These are phyloP conservation scores for Cercospora sesami DNA, from an alignment of 2,329 filamentous ascomycete genomes.

Conservation along the genomic window DNA sequence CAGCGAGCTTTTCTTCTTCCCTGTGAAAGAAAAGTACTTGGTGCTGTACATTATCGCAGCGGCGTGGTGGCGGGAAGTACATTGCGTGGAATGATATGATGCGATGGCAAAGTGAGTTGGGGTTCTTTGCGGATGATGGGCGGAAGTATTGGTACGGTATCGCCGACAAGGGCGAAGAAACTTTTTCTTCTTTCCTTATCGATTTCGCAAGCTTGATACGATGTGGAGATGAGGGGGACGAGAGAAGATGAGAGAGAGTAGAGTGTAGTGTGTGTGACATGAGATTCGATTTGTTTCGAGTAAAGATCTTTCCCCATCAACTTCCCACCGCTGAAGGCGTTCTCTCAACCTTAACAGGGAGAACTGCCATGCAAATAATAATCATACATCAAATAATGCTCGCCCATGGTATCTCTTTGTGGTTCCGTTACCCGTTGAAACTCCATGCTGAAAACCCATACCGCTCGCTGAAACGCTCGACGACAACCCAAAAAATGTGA, in stretches of 20 bases:
- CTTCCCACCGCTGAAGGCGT: constrained; percentile 12
- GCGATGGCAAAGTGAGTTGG: background rate
- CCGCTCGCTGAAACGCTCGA: constrained; percentile 35
- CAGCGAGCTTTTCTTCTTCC: background rate
- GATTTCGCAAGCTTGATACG: background rate
- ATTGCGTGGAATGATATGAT: background rate
- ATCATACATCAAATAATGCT: constrained; percentile 28
- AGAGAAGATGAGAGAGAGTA: background rate
- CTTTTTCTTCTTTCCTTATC: background rate
- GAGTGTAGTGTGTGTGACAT: background rate
- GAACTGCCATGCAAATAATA: constrained; percentile 21
- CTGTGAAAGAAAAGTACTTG: background rate
- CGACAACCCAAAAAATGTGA: constrained; percentile 25
- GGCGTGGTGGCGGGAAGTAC: background rate
- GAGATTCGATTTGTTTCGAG: constrained; percentile 17
- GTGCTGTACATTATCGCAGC: background rate
- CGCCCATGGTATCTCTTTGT: constrained; percentile 13
- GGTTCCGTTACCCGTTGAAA: constrained; percentile 23
- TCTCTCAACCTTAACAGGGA: constrained; percentile 23
- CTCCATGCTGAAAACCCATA: constrained; percentile 22
- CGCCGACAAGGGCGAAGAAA: background rate
- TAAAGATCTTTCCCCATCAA: constrained; percentile 5
- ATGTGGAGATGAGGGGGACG: background rate
- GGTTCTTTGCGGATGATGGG: constrained; percentile 7
- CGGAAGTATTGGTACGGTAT: background rate